These are phyloP conservation scores for Globisporangium alternatum DNA, from an alignment of 352 stramenopile genomes.

Conservation along the genomic window DNA sequence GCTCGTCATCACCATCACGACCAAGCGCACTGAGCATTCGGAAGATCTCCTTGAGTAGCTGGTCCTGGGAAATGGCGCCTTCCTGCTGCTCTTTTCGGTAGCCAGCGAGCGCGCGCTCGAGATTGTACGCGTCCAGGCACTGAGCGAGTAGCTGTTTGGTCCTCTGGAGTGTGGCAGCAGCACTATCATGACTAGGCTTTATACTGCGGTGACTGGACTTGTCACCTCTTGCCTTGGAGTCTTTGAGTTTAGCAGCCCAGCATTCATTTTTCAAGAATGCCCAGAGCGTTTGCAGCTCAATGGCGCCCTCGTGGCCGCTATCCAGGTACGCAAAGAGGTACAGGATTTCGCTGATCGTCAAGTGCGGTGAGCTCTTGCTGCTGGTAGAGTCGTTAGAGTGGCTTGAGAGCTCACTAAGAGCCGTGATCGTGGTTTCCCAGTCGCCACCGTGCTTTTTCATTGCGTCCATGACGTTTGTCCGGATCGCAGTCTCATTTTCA, in stretches of 20 bases:
- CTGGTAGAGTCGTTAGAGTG: conserved; percentile 5
- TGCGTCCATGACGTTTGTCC: conserved; percentile 15
- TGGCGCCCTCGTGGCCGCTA: conserved; percentile 16
- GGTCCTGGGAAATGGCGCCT: conserved; percentile 14
- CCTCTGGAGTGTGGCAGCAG: not conserved
- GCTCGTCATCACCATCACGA: not conserved
- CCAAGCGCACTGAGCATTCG: not conserved
- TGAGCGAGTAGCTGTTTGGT: conserved; percentile 16
- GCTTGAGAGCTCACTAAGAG: conserved; percentile 19
- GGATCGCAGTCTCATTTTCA: conserved; percentile 14
- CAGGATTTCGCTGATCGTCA: conserved; percentile 31
- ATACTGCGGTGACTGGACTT: not conserved
- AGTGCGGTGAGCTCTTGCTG: not conserved
- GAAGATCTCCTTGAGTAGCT: conserved; percentile 5
- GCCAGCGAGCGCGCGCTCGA: conserved; percentile 19
- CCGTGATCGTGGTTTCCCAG: conserved; percentile 16
- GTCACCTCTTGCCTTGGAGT: not conserved
- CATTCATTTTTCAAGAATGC: conserved; percentile 25
- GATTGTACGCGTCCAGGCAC: conserved; percentile 28
- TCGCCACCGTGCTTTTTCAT: conserved; percentile 16
- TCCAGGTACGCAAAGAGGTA: conserved; percentile 35
- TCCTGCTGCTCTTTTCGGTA: not conserved
- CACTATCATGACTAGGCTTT: not conserved
- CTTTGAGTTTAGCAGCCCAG: conserved; percentile 16
- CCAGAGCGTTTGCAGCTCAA: conserved; percentile 28